Percentiles rank a stretch among this genome's conserved stretches.
These are phyloP conservation scores for Lipomyces sp. DNA, from an alignment of 805 yeast genomes.

Conservation along the genomic window DNA sequence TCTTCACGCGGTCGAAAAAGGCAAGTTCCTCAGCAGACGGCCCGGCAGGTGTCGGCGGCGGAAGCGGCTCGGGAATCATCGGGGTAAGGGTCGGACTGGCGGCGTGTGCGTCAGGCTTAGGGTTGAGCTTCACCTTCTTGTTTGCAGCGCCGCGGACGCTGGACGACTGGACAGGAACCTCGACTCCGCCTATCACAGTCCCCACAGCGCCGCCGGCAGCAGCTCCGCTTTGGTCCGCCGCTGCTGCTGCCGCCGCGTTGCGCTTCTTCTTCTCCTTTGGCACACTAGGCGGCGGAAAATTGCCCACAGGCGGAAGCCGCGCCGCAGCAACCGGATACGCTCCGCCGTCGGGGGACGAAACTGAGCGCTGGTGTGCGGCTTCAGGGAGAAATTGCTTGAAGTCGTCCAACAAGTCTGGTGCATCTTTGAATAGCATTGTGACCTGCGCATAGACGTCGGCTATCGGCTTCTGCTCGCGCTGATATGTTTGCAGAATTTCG, in stretches of 20 bases:
- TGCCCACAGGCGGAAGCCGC: constrained; percentile 88
- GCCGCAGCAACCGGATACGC: constrained; percentile 27
- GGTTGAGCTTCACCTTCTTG: constrained; percentile 24
- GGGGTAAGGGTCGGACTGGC: constrained; percentile 72
- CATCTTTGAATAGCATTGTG: constrained; percentile 79
- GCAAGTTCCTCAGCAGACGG: constrained; percentile 78
- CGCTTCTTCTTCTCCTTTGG: constrained; percentile 34
- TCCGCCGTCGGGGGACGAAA: constrained; percentile 31
- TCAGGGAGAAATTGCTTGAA: constrained; percentile 95
- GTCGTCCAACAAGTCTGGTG: constrained; percentile 92
- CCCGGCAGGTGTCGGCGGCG: constrained; percentile 49
- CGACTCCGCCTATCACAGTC: not conserved
- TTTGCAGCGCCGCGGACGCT: constrained; percentile 13
- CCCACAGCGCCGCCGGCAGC: not conserved
- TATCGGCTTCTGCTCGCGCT: constrained; percentile 91
- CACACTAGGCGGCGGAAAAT: constrained; percentile 61
- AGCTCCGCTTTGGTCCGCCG: constrained; percentile 1
- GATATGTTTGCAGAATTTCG: constrained; percentile 94
- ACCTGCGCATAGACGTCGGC: constrained; percentile 95
- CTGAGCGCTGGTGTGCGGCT: constrained; percentile 43
- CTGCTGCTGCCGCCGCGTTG: constrained; percentile 3
- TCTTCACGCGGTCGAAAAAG: constrained; percentile 90
- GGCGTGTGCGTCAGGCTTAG: constrained; percentile 21
- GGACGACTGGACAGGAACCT: constrained; percentile 11
- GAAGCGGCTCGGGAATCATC: constrained; percentile 78